Evolutionary conservation across 805 yeast species (phyloP).

Genomic region (Yamadazyma sp.): DNA sequence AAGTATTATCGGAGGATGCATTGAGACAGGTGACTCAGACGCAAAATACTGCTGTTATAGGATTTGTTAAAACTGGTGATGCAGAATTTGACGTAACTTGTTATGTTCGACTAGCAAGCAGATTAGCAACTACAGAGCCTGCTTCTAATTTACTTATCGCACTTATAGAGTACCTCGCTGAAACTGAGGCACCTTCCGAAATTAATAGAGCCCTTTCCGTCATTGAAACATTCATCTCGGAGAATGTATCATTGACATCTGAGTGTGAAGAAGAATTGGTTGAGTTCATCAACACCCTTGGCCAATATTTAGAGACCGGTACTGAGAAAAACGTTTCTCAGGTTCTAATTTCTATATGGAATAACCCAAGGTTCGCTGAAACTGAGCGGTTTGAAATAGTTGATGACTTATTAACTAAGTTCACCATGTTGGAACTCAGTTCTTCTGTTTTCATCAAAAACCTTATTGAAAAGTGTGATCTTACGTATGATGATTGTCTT

Average conservation of each 20-base stretch:
- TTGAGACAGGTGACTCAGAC: background rate
- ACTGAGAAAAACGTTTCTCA: background rate
- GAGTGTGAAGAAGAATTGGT: conserved; percentile 4
- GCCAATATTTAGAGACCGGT: conserved; percentile 8
- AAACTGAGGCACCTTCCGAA: conserved; percentile 7
- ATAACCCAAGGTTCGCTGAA: background rate
- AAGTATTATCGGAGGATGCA: background rate
- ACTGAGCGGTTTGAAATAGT: conserved; percentile 7
- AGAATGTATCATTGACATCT: background rate
- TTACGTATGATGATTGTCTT: conserved; percentile 8
- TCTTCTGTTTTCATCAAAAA: conserved; percentile 9
- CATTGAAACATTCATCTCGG: background rate
- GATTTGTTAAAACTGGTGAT: conserved; percentile 6
- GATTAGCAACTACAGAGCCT: background rate
- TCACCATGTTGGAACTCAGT: conserved; percentile 6
- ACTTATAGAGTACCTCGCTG: conserved; percentile 11
- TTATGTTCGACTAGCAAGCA: background rate
- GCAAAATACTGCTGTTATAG: conserved; percentile 3
- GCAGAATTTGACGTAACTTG: background rate
- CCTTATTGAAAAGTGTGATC: conserved; percentile 7
- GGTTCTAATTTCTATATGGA: conserved; percentile 11
- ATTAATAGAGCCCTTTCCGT: conserved; percentile 10
- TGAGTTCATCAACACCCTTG: conserved; percentile 10
- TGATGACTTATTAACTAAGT: conserved; percentile 14
- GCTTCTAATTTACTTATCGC: background rate